Evolutionary conservation across 78 protist species (phyloP).

Genomic region (Isochrysis galbana): DNA sequence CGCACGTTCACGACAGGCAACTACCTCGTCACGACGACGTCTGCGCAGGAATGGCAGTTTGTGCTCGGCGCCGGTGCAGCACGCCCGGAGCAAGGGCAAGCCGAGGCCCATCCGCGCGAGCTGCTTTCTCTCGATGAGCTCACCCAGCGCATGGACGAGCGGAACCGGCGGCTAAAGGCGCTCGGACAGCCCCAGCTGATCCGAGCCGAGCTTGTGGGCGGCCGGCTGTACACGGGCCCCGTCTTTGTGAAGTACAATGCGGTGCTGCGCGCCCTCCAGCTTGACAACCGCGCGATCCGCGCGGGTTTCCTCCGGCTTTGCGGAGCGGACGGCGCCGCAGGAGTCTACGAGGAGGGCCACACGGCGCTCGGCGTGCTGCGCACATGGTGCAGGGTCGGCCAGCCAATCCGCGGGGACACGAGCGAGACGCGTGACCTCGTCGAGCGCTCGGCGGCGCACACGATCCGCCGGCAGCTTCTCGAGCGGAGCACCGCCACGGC

Average conservation of each 20-base stretch:
- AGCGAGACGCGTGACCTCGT: no score
- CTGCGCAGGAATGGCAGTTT: neutral
- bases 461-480: no score
- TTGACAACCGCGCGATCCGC: neutral
- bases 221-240: conserved; percentile 11
- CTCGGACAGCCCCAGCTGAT: neutral
- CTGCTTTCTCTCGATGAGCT: neutral
- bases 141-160: neutral
- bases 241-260: neutral
- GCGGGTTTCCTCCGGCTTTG: neutral
- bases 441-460: neutral
- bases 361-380: neutral
- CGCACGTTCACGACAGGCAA: neutral
- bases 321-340: neutral
- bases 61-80: neutral
- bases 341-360: neutral
- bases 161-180: neutral
- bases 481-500: no score
- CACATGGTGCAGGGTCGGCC: no score
- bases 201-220: neutral
- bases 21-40: neutral
- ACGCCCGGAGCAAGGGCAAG: neutral
- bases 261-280: neutral
- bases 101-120: neutral
- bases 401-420: no score